Conservation (phyloP, 805 yeast genomes). For the Gaillardinia entomophila region DNA sequence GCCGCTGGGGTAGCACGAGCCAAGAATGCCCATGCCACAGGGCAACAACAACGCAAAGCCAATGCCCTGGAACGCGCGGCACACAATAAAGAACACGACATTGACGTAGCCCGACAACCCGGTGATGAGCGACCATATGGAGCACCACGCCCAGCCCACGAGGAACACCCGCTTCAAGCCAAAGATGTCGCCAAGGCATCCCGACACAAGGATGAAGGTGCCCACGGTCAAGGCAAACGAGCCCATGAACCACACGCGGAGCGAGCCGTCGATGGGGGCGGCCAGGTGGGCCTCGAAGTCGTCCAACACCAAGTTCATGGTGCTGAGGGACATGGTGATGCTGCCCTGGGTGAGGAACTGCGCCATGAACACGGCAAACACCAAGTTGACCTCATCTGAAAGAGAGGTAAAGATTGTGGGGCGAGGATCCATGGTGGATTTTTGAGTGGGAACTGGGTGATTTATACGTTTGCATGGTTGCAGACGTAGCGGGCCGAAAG, state of each 20-base stretch:
- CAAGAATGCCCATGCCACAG: constrained; percentile 53
- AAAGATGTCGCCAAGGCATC: constrained; percentile 66
- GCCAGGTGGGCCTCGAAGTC: constrained; percentile 12
- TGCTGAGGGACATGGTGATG: constrained; percentile 31
- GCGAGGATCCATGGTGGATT: constrained; percentile 6
- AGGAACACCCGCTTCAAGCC: constrained; percentile 55
- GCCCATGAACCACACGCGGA: constrained; percentile 56
- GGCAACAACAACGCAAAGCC: constrained; percentile 59
- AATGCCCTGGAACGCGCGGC: constrained; percentile 61
- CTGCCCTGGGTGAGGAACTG: constrained; percentile 34
- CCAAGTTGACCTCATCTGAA: constrained; percentile 7
- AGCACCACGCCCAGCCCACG: constrained; percentile 50
- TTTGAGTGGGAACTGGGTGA: not conserved
- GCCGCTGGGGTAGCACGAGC: constrained; percentile 38
- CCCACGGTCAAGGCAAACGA: constrained; percentile 68
- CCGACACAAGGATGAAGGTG: constrained; percentile 63
- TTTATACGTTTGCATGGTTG: not conserved
- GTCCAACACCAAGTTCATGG: constrained; percentile 29
- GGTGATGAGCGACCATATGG: constrained; percentile 53
- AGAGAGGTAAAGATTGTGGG: constrained; percentile 6
- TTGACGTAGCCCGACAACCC: constrained; percentile 52
- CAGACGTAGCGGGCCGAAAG: not conserved
- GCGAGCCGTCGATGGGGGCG: constrained; percentile 1
- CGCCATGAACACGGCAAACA: constrained; percentile 13
- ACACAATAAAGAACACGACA: constrained; percentile 43